Evolutionary conservation across 768 basidiomycete genomes (phyloP), one percentile per base, ranked within the genome.

Genomic region (Dacryopinax primogenitus): DNA sequence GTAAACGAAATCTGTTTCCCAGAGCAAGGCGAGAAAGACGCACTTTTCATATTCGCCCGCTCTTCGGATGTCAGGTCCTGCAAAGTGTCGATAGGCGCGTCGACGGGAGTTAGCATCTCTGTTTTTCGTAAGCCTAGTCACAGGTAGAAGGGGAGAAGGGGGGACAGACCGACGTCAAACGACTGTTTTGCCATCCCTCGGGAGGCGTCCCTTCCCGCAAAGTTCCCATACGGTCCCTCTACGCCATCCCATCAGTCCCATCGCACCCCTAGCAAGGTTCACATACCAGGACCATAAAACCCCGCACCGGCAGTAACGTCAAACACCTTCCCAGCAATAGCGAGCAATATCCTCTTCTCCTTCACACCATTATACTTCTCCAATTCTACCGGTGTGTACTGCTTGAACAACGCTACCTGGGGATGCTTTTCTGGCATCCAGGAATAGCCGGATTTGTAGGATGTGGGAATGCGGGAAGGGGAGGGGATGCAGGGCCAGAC

Each of bases 161-260:
- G 67, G 41, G 35, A 72, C 87, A 63, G 71, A 91, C 93, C 91
- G n/a, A 78, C 33, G 62, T 94, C 94, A 69, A 96, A 97, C 1
- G 92, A 95, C 76, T 97, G 94, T 76, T 94, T 96, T 6, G 95
- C 95, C 90, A 98, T 94, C 3, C 95, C 94, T 36, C 94, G 79
- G 16, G 91, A 94, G 1, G 95, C 95, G 76, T 99, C 95, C 62
- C 94, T 77, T 3, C 95, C 96, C 1, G 96, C 94, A 78, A 99
- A 98, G 76, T 94, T 95, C 33, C 92, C 93, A 72, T 97, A 97
- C 83, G 93, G 91, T 0, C 94, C 95, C 70, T 86, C 95, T 96
- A 69, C 32, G 41, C 51, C 28, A 16, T 18, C 67, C 63, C n/a
- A 39, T 39, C n/a, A 39, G 37, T 39, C 11, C 37, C 37, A 39